Evolutionary conservation across 2,329 filamentous ascomycete genomes (phyloP), one percentile per base, ranked within the genome.

Genomic region (Ceratocystis papillata): DNA sequence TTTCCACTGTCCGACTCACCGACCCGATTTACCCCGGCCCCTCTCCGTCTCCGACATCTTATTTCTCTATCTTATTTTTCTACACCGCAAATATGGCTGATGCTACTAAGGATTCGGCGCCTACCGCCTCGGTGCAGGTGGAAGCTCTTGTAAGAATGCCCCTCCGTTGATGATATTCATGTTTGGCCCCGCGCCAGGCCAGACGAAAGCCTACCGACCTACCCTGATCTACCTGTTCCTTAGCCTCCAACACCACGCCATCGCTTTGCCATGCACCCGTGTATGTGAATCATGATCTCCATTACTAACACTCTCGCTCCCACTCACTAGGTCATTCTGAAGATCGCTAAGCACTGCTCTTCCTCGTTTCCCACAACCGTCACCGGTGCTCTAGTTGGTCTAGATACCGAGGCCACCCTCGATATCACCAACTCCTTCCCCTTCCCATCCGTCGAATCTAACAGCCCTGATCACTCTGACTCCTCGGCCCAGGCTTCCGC

Each of bases 381-480:
- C 67, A 96, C 92, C 66, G 93, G 93, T 69, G 90, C 88, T 69
- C 84, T 96, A 69, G 91, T 96, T 68, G 94, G 94, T 72, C 92
- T 97, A 89, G 93, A 97, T 77, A 84, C 84, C 73, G 85, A 88
- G 70, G 84, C 85, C 70, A 81, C 86, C 68, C 84, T 97, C 69
- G 87, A 97, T 79, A 81, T 97, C 78, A 97, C 94, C 72, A 97
- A 97, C 81, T 84, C 85, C 70, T 99, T 97, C 79, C 88, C 91
- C 53, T 96, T 96, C 81, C 94, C 94, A 65, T 86, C 89, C 65
- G 80, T 89, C 76, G 91, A 96, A 71, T 78, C 86, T 71, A 82
- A 84, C 70, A 78, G 83, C 69, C 78, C 84, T 72, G 87, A 90
- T 72, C 87, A 90, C 77, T 89, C 84, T 75, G 84, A 87, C 70